These are phyloP conservation scores for Aurinia saxatilis DNA, from an alignment of 345 rosid genomes.

Conservation along the genomic window DNA sequence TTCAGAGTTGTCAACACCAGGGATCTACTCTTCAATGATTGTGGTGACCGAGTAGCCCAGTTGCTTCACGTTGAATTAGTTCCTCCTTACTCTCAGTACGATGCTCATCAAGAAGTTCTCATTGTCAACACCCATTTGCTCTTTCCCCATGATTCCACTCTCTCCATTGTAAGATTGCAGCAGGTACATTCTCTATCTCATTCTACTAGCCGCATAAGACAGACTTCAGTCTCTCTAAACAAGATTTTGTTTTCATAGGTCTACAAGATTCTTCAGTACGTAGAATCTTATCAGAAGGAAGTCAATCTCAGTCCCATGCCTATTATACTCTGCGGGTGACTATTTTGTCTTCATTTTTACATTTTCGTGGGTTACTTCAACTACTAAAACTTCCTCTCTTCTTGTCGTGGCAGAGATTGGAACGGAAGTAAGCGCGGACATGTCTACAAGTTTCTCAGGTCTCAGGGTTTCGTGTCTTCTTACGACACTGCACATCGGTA, in stretches of 20 bases:
- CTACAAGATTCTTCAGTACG: conserved; percentile 71
- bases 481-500: conserved; percentile 94
- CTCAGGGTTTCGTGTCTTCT: conserved; percentile 90
- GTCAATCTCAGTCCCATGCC: conserved; percentile 62
- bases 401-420: conserved; percentile 61
- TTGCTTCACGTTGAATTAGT: conserved; percentile 55
- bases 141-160: conserved; percentile 83
- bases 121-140: conserved; percentile 91
- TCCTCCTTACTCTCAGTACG: conserved; percentile 37
- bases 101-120: conserved; percentile 48
- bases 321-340: conserved; percentile 81
- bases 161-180: conserved; percentile 62
- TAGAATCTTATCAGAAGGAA: conserved; percentile 78
- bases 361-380: background rate
- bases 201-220: background rate
- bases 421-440: conserved; percentile 96
- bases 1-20: conserved; percentile 65
- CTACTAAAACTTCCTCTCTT: background rate
- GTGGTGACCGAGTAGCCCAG: conserved; percentile 75
- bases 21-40: conserved; percentile 68
- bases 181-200: conserved; percentile 35
- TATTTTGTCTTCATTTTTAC: background rate
- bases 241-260: conserved; percentile 38
- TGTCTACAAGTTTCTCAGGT: conserved; percentile 88
- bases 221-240: background rate